phyloP scores from a whole-genome alignment of 371 early-diverging fungal genomes.

The Mortierella sp. region DNA sequence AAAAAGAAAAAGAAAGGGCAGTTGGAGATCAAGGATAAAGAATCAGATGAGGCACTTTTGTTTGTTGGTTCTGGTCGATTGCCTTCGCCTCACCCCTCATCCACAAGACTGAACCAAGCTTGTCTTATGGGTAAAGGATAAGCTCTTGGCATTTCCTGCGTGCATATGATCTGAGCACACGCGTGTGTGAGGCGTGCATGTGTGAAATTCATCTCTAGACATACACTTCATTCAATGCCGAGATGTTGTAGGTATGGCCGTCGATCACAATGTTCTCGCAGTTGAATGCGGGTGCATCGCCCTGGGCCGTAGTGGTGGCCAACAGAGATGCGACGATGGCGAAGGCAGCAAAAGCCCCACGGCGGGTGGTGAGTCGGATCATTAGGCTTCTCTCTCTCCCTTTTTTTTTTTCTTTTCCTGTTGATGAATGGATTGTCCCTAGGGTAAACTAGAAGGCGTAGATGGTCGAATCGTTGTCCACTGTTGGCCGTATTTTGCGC shows the following conservation, averaged over 20 bases:
- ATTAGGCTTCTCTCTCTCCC: too few relatives aligned
- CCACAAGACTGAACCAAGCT: neutral
- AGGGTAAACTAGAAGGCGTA: too few relatives aligned
- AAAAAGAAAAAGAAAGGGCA: neutral
- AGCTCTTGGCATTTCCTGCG: neutral
- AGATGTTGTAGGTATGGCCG: conserved; percentile 28
- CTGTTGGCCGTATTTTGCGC: too few relatives aligned
- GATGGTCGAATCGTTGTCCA: too few relatives aligned
- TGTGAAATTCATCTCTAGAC: too few relatives aligned
- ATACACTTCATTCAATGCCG: conserved; percentile 37
- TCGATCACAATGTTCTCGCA: conserved; percentile 29
- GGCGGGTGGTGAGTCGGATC: neutral
- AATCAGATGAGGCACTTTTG: neutral
- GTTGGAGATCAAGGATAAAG: neutral
- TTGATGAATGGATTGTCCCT: too few relatives aligned
- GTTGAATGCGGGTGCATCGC: conserved; percentile 19
- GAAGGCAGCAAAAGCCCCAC: neutral
- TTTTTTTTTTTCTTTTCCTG: too few relatives aligned
- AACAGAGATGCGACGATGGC: conserved; percentile 6
- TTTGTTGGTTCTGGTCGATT: neutral
- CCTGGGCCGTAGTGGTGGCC: conserved; percentile 2
- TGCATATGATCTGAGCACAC: too few relatives aligned
- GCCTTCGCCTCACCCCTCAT: too few relatives aligned
- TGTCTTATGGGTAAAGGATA: neutral
- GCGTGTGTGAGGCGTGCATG: too few relatives aligned